Evolutionary conservation across 371 early-diverging fungal genomes (phyloP), one percentile per base, ranked within the genome.

Genomic region (Mortierella sp.): DNA sequence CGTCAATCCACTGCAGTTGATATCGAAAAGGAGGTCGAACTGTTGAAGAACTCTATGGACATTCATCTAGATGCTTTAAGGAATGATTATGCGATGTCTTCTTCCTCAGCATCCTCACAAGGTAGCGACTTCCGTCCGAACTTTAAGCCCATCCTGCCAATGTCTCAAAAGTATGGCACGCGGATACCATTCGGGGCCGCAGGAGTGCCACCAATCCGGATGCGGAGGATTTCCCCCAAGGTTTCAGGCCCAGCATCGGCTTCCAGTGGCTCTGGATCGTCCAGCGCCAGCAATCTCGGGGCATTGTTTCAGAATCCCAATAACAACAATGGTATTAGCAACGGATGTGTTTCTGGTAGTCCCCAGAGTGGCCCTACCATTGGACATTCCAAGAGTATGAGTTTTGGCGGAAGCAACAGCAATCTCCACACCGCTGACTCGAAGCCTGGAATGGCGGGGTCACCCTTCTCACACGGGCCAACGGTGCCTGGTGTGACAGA

Each of bases 141-240:
- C 3, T 63, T 77, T 21, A 77, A 72, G 55, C 70, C 66, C 2
- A 77, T 77, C 37, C 62, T 77, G 6, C 79, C 79, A n/a, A 72
- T 72, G 70, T 72, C 79, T 1, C 69, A 69, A 57, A 72, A 72
- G 23, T 69, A 77, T 51, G 69, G 69, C 9, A 51, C 79, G 19
- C 57, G 66, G 30, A 59, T 65, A 60, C 57, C 48, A 21, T 76
- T 64, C 46, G 52, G 48, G n/a, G 43, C 67, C 16, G 66, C 71
- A 3, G 64, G 63, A 51, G 23, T 57, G 14, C 37, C 64, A 2
- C 62, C 79, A 7, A 59, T 62, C 52, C 57, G 73, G 37, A 62
- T 77, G 62, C 61, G 79, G 16, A 77, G 66, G 60, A 77, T 77
- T 14, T 77, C 79, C 6, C 73, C 79, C 46, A 77, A 68, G 44